Evolutionary conservation across 305 asterid genomes (phyloP).

Genomic region (Rubia tinctorum): DNA sequence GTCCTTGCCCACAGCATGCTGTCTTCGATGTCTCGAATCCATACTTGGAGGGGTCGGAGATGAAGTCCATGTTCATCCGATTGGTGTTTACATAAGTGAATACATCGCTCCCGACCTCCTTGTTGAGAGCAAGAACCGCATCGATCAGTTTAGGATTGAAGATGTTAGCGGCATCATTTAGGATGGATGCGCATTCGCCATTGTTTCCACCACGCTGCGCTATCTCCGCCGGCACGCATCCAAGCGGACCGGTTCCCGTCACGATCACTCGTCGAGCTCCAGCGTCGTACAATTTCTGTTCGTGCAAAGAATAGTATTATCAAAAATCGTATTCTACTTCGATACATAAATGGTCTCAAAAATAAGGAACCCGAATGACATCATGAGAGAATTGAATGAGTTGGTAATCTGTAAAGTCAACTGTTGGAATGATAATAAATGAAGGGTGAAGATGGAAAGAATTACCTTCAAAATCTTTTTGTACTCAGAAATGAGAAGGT

Average conservation of each 20-base stretch:
- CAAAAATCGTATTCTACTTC: background rate
- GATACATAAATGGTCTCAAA: background rate
- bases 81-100: slow-evolving; percentile 37
- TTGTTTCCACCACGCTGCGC: slow-evolving; percentile 31
- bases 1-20: slow-evolving; percentile 40
- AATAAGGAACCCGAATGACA: background rate
- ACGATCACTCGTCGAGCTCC: slow-evolving; percentile 41
- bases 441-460: background rate
- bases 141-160: slow-evolving; percentile 36
- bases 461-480: slow-evolving; percentile 29
- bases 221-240: slow-evolving; percentile 47
- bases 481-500: slow-evolving; percentile 28
- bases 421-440: background rate
- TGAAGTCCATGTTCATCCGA: slow-evolving; percentile 29
- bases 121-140: slow-evolving; percentile 29
- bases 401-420: background rate
- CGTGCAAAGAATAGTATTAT: background rate
- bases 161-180: slow-evolving; percentile 28
- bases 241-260: slow-evolving; percentile 54
- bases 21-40: slow-evolving; percentile 29
- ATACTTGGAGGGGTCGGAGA: slow-evolving; percentile 21
- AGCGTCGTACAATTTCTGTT: slow-evolving; percentile 31
- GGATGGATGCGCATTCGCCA: slow-evolving; percentile 37
- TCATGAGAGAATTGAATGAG: background rate
- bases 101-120: slow-evolving; percentile 22